phyloP scores from a whole-genome alignment of 129 eudicot species.

The carrot (Daucus carota) region DH1_v3.0 NC_030383.2:726501-727000 shows the following conservation, averaged over 20 bases:
- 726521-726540: constrained; percentile 56
- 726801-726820: too few species aligned
- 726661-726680: not conserved
- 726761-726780: too few species aligned
- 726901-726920: too few species aligned
- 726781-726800: too few species aligned
- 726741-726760: not conserved
- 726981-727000: too few species aligned
- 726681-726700: not conserved
- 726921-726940: too few species aligned
- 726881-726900: too few species aligned
- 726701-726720: not conserved
- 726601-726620: constrained; percentile 88
- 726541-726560: constrained; percentile 62
- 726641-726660: not conserved
- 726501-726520: constrained; percentile 17
- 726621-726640: constrained; percentile 39
- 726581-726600: constrained; percentile 81
- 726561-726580: constrained; percentile 76
- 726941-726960: too few species aligned
- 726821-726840: too few species aligned
- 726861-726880: too few species aligned
- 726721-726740: not conserved
- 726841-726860: too few species aligned
- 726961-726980: too few species aligned